Evolutionary conservation across 768 basidiomycete genomes (phyloP).

Genomic region (Dioszegia crocea): DNA sequence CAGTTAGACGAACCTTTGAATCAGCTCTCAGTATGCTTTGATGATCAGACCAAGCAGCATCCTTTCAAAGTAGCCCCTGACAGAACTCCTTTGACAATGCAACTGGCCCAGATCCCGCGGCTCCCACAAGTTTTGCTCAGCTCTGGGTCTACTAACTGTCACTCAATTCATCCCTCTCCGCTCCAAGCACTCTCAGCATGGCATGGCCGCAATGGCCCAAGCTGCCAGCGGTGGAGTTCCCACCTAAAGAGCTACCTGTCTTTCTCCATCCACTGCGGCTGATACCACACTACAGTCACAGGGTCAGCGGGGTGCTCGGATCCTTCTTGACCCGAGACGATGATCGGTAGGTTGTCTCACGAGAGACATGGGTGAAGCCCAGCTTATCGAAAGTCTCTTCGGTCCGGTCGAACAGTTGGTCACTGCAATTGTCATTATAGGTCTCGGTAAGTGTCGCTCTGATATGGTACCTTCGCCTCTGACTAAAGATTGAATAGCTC

Average conservation of each 20-base stretch:
- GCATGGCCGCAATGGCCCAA: neutral
- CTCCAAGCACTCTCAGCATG: neutral
- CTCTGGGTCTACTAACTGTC: no score
- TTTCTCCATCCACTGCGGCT: slow-evolving; percentile 32
- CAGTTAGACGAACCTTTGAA: no score
- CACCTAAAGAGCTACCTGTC: slow-evolving; percentile 19
- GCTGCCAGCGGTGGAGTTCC: slow-evolving; percentile 1
- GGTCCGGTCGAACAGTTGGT: slow-evolving; percentile 39
- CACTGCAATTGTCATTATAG: slow-evolving; percentile 24
- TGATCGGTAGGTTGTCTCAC: neutral
- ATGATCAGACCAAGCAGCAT: no score
- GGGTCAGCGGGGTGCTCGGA: neutral
- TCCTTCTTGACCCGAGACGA: neutral
- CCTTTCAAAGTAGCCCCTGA: no score
- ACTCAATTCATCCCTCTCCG: neutral
- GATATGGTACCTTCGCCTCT: no score
- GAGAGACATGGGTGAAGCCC: neutral
- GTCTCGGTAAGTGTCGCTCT: slow-evolving; percentile 22
- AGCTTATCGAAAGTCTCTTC: slow-evolving; percentile 22
- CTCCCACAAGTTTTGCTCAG: no score
- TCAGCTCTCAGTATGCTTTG: no score
- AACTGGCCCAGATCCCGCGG: no score
- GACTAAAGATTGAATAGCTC: no score
- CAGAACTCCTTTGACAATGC: no score
- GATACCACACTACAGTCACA: slow-evolving; percentile 18